A percentile compares a stretch with the other conserved stretches of the same genome.
Conservation (phyloP, 2,329 filamentous ascomycete genomes). For the Tolypocladium sp. region DNA sequence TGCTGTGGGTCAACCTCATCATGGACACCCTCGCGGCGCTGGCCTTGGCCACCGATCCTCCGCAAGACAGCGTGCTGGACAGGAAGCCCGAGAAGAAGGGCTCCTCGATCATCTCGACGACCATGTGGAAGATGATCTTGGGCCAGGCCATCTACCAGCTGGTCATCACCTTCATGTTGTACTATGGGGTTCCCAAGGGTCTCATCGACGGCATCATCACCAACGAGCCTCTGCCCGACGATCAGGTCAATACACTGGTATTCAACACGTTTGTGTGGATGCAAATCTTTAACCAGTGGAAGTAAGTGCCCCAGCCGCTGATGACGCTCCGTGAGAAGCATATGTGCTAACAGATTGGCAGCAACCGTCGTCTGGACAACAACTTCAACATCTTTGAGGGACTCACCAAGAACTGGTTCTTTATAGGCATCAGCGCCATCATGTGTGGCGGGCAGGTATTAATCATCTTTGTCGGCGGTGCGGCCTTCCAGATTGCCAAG, state of each 20-base stretch:
- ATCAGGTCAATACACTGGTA: conserved; percentile 67
- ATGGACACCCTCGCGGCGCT: conserved; percentile 94
- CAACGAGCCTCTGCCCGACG: conserved; percentile 29
- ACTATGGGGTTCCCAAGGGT: conserved; percentile 55
- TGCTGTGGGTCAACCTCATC: conserved; percentile 94
- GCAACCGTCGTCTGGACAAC: conserved; percentile 88
- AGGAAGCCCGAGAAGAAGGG: conserved; percentile 58
- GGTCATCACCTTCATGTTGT: conserved; percentile 67
- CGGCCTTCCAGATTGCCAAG: conserved; percentile 63
- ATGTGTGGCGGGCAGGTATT: conserved; percentile 87
- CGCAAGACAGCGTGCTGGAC: conserved; percentile 69
- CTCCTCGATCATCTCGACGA: conserved; percentile 63
- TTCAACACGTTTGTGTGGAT: conserved; percentile 99
- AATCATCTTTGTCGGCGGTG: conserved; percentile 80
- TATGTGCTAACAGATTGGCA: conserved; percentile 19
- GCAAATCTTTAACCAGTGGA: conserved; percentile 98
- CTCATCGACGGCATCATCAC: conserved; percentile 31
- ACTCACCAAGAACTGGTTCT: conserved; percentile 77
- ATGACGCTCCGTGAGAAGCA: not conserved
- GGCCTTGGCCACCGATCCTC: conserved; percentile 84
- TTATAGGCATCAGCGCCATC: conserved; percentile 72
- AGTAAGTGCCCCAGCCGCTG: conserved; percentile 44
- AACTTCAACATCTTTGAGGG: conserved; percentile 93
- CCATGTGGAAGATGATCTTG: conserved; percentile 99
- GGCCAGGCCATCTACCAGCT: conserved; percentile 89